These are phyloP conservation scores for Aristolochia californica DNA, from an alignment of 164 flowering plant genomes.

Conservation along the genomic window DNA sequence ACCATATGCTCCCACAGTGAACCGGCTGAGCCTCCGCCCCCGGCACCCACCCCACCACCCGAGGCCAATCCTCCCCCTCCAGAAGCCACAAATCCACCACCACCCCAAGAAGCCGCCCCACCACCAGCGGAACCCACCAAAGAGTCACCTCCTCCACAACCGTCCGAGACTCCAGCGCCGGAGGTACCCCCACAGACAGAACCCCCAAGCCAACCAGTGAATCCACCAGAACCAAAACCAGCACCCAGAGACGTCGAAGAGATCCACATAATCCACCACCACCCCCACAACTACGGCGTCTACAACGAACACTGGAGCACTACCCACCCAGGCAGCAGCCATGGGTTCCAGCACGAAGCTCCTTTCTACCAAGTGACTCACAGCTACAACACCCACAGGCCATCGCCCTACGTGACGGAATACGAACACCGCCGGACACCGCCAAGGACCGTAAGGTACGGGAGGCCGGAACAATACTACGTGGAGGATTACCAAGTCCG, in stretches of 20 bases:
- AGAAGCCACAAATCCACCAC: constrained; percentile 11
- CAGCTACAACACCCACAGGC: constrained; percentile 47
- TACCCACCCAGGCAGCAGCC: constrained; percentile 12
- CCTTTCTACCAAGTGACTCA: constrained; percentile 26
- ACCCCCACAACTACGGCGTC: constrained; percentile 32
- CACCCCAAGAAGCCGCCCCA: constrained; percentile 21
- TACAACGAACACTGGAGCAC: constrained; percentile 19
- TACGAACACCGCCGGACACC: constrained; percentile 36
- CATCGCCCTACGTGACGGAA: constrained; percentile 32
- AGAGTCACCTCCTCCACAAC: constrained; percentile 26
- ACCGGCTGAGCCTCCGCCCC: constrained; percentile 24
- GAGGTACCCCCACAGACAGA: not conserved
- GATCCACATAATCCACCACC: constrained; percentile 46
- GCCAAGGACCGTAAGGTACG: constrained; percentile 18
- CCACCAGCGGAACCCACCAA: constrained; percentile 25
- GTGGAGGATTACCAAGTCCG: constrained; percentile 29
- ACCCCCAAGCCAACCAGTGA: constrained; percentile 14
- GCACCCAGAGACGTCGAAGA: constrained; percentile 44
- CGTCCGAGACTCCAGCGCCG: constrained; percentile 23
- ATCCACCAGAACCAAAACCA: constrained; percentile 11
- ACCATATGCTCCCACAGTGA: constrained; percentile 61
- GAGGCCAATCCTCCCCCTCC: constrained; percentile 28
- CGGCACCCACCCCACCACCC: constrained; percentile 21
- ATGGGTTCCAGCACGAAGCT: constrained; percentile 21
- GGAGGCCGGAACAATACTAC: constrained; percentile 27